Conservation (phyloP, 257 asterid species). For the Handroanthus guayacan region DNA sequence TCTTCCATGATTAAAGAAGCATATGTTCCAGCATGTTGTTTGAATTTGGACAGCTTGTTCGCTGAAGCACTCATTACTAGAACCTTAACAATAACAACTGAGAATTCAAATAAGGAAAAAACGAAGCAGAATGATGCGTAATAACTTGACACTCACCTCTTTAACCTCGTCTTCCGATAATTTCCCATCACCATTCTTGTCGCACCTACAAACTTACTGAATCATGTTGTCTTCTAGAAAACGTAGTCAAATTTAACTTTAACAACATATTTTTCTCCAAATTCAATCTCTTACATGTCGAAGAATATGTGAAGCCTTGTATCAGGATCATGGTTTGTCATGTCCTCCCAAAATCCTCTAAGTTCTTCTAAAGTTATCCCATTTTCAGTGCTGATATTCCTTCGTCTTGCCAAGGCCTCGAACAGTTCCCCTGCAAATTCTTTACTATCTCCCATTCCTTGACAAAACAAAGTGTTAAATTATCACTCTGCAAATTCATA, state of each 20-base stretch:
- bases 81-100: slow-evolving; percentile 61
- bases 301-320: slow-evolving; percentile 89
- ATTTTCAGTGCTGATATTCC: slow-evolving; percentile 52
- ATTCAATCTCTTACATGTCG: slow-evolving; percentile 68
- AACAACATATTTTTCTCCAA: not conserved
- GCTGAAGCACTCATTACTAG: slow-evolving; percentile 94
- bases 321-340: slow-evolving; percentile 74
- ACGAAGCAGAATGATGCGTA: not conserved
- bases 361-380: slow-evolving; percentile 60
- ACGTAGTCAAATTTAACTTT: not conserved
- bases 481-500: not conserved
- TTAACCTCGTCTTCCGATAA: slow-evolving; percentile 91
- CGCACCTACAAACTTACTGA: slow-evolving; percentile 72
- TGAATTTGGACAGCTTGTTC: slow-evolving; percentile 79
- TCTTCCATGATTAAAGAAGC: slow-evolving; percentile 95
- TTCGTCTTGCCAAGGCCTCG: slow-evolving; percentile 84
- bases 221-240: not conserved
- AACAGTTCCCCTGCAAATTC: slow-evolving; percentile 83
- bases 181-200: slow-evolving; percentile 95
- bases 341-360: slow-evolving; percentile 78
- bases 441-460: slow-evolving; percentile 91
- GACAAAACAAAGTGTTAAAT: slow-evolving; percentile 14
- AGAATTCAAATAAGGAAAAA: slow-evolving; percentile 9
- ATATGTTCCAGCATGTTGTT: slow-evolving; percentile 68
- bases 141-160: slow-evolving; percentile 60